Evolutionary conservation across 108 stramenopile species (phyloP).

Genomic region (Pseudonitzschia multistriata): DNA sequence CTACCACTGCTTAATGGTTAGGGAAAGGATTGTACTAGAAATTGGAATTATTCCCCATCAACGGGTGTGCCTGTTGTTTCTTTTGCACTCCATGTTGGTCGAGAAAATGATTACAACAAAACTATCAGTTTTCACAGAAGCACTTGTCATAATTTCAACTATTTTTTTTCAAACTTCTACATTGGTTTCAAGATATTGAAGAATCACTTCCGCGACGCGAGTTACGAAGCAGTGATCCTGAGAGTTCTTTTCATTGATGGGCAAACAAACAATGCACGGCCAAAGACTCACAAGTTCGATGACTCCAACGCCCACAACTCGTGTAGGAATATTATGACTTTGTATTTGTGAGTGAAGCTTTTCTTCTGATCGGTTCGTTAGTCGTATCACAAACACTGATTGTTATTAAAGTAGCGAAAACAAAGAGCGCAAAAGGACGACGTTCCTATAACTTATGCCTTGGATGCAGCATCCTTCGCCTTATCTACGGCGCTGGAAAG

Average conservation of each 20-base stretch:
- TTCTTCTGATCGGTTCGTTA: background rate
- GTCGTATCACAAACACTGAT: background rate
- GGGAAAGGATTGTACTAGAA: no score
- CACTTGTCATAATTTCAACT: no score
- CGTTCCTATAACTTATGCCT: background rate
- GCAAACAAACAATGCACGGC: background rate
- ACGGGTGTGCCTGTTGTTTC: no score
- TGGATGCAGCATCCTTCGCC: constrained; percentile 60
- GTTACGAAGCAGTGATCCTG: background rate
- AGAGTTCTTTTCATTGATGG: background rate
- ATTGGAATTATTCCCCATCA: no score
- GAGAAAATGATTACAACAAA: no score
- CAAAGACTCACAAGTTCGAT: background rate
- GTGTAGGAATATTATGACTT: background rate
- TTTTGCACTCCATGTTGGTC: no score
- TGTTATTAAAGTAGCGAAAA: background rate
- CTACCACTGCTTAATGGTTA: no score
- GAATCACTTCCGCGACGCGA: no score
- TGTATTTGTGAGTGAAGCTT: background rate
- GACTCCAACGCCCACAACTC: background rate
- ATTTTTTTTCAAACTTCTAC: no score
- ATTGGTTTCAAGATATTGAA: no score
- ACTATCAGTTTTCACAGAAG: no score
- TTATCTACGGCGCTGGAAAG: constrained; percentile 71
- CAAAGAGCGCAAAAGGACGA: background rate